Evolutionary conservation across 2,329 filamentous ascomycete species (phyloP).

Genomic region (Dactylellina haptotyla): DNA sequence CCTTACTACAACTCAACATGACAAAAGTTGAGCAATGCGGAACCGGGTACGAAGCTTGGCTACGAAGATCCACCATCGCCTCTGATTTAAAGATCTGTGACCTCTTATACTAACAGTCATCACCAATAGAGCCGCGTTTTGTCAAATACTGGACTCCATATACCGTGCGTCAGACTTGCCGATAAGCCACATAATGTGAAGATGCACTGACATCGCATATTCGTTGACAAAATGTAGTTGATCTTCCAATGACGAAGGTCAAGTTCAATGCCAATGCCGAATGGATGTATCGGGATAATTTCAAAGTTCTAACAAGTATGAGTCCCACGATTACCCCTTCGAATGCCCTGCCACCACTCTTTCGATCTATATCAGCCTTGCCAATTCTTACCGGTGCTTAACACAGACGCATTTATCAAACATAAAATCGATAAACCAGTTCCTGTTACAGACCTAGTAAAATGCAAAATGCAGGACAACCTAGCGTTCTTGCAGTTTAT

Average conservation of each 20-base stretch:
- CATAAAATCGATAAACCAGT: conserved; percentile 90
- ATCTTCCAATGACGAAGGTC: conserved; percentile 93
- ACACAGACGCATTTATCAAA: conserved; percentile 83
- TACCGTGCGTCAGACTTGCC: conserved; percentile 70
- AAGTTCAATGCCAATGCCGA: conserved; percentile 98
- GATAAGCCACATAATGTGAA: background rate
- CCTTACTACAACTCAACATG: conserved; percentile 95
- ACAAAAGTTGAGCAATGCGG: conserved; percentile 99
- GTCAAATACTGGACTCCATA: conserved; percentile 98
- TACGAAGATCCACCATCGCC: background rate
- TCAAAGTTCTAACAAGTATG: conserved; percentile 95
- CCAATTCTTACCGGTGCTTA: no score
- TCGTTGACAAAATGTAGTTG: conserved; percentile 65
- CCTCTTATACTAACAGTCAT: conserved; percentile 24
- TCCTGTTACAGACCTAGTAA: conserved; percentile 86
- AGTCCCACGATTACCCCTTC: background rate
- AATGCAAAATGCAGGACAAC: conserved; percentile 99
- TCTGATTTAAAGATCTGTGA: background rate
- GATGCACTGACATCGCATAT: background rate
- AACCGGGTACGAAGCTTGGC: conserved; percentile 79
- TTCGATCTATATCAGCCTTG: no score
- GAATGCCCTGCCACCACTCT: no score
- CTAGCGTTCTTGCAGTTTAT: conserved; percentile 98
- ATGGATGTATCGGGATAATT: conserved; percentile 98
- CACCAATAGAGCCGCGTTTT: conserved; percentile 80